Base-by-base conservation (phyloP, 140 eudicot genomes). In the Ambrosia hybrid region DNA sequence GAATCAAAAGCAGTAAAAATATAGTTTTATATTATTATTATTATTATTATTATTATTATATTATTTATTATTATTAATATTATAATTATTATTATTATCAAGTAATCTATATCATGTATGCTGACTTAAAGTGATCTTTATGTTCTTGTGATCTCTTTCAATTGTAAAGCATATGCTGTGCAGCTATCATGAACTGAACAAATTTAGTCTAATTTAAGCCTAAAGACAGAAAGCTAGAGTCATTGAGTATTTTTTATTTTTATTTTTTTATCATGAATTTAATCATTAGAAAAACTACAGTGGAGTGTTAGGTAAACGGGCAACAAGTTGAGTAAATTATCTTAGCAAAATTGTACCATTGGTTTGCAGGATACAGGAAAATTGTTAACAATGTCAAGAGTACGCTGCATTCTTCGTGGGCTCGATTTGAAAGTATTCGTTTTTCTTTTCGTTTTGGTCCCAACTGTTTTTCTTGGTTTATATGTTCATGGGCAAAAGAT, bases 401-500 rank as follows among this genome's bases (percentile, higher is more conserved):
- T 89, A 17, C 80, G 84, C 21, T 86, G 92, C 69, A 75, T 86
- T 65, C 72, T 89, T 43, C 86, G 92, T 1, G 96, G 96, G 55
- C 68, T 89, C 9, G 92, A 89, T 68, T 84, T 89, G 53, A 89
- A 86, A 68, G 67, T 75, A 0, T 72, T 26, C 12, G 33, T 89
- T 73, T 82, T 86, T 59, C 76, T 89, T 3, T 78, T 84, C 37
- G 39, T 86, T 37, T 72, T 89, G 70, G 56, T 86, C 60, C 96
- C 96, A 3, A 79, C 85, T 4, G 81, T 80, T 15, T 26, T 87
- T 63, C 45, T 73, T 14, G 72, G 74, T 65, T 21, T 82, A 48
- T 86, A 86, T 33, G 49, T 86, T n/a, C 96, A 89, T 6, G 92
- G 92, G 14, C 96, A 86, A 67, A 89, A 89, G 58, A 76, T 89